Conservation (phyloP, 495 filamentous ascomycete genomes). For the Talaromyces liani region DNA sequence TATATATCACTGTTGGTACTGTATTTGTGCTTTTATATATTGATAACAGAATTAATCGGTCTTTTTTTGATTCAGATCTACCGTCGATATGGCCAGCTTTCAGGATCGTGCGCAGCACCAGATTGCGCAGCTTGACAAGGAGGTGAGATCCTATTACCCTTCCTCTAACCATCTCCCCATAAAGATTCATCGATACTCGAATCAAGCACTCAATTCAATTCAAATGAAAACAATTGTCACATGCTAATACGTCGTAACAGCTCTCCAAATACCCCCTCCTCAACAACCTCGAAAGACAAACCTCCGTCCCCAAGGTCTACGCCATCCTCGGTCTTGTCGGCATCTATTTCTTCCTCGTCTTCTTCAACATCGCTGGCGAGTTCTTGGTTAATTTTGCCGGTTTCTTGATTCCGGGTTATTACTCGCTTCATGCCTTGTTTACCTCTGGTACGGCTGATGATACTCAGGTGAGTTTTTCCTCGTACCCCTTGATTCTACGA, state of each 20-base stretch:
- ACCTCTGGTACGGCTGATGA: constrained; percentile 75
- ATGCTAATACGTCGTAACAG: constrained; percentile 35
- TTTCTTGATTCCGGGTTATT: constrained; percentile 91
- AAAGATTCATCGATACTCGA: neutral
- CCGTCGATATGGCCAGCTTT: constrained; percentile 55
- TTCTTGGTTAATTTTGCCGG: constrained; percentile 95
- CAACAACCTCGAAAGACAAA: constrained; percentile 96
- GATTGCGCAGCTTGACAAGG: constrained; percentile 90
- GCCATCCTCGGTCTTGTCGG: constrained; percentile 75
- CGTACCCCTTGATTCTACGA: constrained; percentile 1
- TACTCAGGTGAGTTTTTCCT: constrained; percentile 59
- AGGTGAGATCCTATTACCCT: constrained; percentile 55
- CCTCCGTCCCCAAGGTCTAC: constrained; percentile 92
- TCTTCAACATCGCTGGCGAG: constrained; percentile 98
- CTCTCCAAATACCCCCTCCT: constrained; percentile 93
- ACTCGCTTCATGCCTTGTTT: constrained; percentile 87
- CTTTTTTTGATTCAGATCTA: neutral
- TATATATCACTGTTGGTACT: neutral
- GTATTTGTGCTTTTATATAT: neutral
- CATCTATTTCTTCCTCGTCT: constrained; percentile 95
- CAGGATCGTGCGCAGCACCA: constrained; percentile 88
- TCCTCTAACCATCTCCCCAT: neutral
- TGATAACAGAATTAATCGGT: neutral
- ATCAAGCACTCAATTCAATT: neutral
- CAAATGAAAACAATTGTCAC: neutral